Base-by-base conservation (phyloP, 441 rosid species). In the Arabidopsis hybrid region DNA sequence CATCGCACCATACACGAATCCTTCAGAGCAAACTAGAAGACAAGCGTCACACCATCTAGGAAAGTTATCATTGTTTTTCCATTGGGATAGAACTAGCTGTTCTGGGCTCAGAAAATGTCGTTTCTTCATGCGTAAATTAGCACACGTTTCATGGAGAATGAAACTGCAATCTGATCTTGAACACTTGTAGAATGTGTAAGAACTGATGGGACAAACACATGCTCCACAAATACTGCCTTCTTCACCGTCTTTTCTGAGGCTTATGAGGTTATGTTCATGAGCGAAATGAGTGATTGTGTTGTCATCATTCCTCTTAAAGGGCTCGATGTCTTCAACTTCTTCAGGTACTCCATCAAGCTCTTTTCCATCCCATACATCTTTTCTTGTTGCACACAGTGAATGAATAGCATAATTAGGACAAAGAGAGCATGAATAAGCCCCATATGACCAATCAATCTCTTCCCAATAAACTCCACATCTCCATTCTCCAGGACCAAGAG, bases 201-300 rank as follows among this genome's bases (percentile, higher is more conserved):
- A 31, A 1, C 0, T 36, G 9, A 55, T 55, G 10, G 39, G 60
- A 55, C 60, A 8, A 56, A 32, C 60, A 56, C 40, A 56, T 3
- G 18, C 40, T 4, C 0, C 40, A 56, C 60, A 32, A 0, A n/a
- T n/a, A 1, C n/a, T 3, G 6, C 3, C 13, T 32, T 32, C 60
- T 6, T 5, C 21, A 1, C 11, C n/a, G 0, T 14, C 42, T 21
- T 65, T 46, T 18, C 14, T 10, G 14, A 45, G 26, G 18, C 42
- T 65, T 51, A 74, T 0, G n/a, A 40, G 43, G 13, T 18, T 32
- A 31, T 60, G 72, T 12, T 66, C 61, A 67, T 67, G 78, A 36
- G 71, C 32, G 17, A 73, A 65, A 47, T 73, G 65, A 43, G 63
- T 72, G 18, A 72, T 72, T 34, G 57, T 72, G 16, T n/a, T 42